These are phyloP conservation scores for Globisporangium cederbergense DNA, from an alignment of 352 stramenopile species.

Conservation along the genomic window DNA sequence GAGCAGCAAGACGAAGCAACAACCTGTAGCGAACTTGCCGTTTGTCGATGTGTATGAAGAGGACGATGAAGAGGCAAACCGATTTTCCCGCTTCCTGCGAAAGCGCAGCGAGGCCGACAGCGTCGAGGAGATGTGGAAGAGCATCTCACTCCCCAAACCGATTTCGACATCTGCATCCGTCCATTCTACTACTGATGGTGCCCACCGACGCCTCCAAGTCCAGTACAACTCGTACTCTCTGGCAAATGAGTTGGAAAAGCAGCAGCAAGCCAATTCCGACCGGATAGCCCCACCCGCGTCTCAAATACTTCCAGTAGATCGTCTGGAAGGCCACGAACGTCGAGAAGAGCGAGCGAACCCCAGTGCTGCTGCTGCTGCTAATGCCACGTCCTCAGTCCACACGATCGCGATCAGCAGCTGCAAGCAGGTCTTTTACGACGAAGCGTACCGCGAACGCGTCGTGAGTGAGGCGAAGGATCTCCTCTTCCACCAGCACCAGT, in stretches of 20 bases:
- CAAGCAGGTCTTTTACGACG: slow-evolving; percentile 48
- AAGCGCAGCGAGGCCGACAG: slow-evolving; percentile 15
- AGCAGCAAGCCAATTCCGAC: neutral
- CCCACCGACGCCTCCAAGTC: neutral
- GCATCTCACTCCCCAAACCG: slow-evolving; percentile 30
- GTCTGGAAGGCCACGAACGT: too few relatives aligned
- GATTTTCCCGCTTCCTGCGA: slow-evolving; percentile 20
- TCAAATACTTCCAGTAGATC: neutral
- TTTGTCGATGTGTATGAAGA: neutral
- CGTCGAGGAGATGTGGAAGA: slow-evolving; percentile 67
- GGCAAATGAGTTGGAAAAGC: slow-evolving; percentile 12
- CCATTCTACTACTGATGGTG: neutral
- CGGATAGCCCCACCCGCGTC: neutral
- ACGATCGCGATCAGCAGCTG: slow-evolving; percentile 35
- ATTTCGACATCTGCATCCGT: slow-evolving; percentile 2
- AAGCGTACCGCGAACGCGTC: slow-evolving; percentile 38
- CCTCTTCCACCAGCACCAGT: slow-evolving; percentile 16
- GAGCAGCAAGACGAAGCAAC: slow-evolving; percentile 9
- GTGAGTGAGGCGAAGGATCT: slow-evolving; percentile 27
- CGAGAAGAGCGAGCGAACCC: neutral
- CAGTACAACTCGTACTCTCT: slow-evolving; percentile 48
- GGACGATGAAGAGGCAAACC: neutral
- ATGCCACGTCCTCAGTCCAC: slow-evolving; percentile 7
- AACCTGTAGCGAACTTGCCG: slow-evolving; percentile 5
- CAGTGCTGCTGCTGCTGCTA: neutral